Evolutionary conservation across 1,284 basidiomycete genomes (phyloP), one percentile per base, ranked within the genome.

Genomic region (Heliocybe sulcata): DNA sequence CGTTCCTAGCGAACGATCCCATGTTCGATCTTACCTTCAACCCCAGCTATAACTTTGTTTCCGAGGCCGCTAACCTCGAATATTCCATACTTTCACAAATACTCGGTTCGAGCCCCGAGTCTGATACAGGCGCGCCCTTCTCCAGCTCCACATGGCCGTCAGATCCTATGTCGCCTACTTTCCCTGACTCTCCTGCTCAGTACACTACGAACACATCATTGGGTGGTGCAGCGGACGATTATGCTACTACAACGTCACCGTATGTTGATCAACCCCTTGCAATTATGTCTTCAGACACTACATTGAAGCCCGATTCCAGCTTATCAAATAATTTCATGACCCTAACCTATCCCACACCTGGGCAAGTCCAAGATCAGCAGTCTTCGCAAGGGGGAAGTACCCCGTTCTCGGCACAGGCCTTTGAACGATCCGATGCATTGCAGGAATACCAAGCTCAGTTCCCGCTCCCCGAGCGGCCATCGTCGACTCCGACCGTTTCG

Each of bases 21-120:
- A 77, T 92, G 61, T 82, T 85, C 65, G 75, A 79, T 59, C 68
- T 83, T 20, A 64, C 82, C 25, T 80, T 87, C 65, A 81, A 88
- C 64, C 78, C 82, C 54, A 75, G 72, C 63, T 85, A 83, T 66
- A 65, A 81, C 38, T 93, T 92, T 67, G 90, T 86, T 51, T 91
- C 90, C 45, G 90, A 94, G 67, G 89, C 89, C 16, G 91, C 91
- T 14, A 94, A 93, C 67, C 77, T 94, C 57, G 94, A 96, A 67
- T 95, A 95, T 70, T 92, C 90, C 50, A 94, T 95, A 58, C 79
- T 96, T 6, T 91, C 90, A 33, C 87, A 88, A n/a, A 95, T 96
- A 69, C 77, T 96, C 49, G 90, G 89, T 61, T 77, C 83, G 42
- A 86, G 83, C 8, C 77, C 81, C 50, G 84, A 84, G 53, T 78